Evolutionary conservation across 176 grass and related monocot species (phyloP), one percentile per base, ranked within the genome.

Genomic region (Avena eriantha): DNA sequence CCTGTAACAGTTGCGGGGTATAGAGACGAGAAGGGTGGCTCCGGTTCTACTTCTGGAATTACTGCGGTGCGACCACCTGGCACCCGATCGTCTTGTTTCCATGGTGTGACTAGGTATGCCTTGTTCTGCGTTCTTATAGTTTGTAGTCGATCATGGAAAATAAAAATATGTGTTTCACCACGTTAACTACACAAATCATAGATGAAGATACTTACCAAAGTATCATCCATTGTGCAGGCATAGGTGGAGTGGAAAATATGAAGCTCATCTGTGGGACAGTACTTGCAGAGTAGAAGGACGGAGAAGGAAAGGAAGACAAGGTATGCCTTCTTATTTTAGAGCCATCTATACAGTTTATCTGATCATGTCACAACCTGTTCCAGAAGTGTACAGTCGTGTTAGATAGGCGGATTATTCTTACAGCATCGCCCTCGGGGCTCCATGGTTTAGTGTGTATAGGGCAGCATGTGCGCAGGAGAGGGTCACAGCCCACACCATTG

Each of bases 241-340:
- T 78, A 96, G 92, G 79, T 96, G 97, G 94, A 99, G 97, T 36
- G 94, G 97, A 50, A 99, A 99, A 85, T 99, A 78, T 88, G 97
- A 99, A 86, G 97, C 93, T 61, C 97, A 99, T 89, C 59, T 99
- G 31, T 99, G 97, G 97, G 92, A 99, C 63, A 99, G 95, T 90
- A 90, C 89, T 68, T 94, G 97, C 81, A 88, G 83, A 89, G 85
- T 99, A 54, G 92, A 96, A 91, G 97, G 94, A 18, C 88, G 93
- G 21, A 96, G 91, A 85, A 88, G 97, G 48, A 99, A 99, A 87
- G 97, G 97, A 13, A 99, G 88, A 78, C 97, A 96, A 94, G 93
- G 97, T 96, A 89, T 69, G 22, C 69, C 49, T 16, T 35, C 86
- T 57, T 61, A 60, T 11, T 72, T 48, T 54, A 69, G 51, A 46